These are phyloP conservation scores for Lumnitzera littorea DNA, from an alignment of 345 rosid species.

Conservation along the genomic window DNA sequence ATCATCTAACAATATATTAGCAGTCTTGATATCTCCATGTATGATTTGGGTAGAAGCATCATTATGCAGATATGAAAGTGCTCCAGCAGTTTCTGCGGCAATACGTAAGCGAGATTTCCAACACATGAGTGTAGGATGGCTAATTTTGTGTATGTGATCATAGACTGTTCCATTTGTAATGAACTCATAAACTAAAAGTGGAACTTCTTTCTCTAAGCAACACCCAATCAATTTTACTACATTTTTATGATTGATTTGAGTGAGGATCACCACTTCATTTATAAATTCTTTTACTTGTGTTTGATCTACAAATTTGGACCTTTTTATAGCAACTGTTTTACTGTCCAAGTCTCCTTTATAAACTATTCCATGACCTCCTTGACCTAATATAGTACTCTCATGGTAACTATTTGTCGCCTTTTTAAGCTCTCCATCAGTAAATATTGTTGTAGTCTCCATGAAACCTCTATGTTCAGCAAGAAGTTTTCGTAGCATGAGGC, in stretches of 20 bases:
- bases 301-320: conserved; percentile 26
- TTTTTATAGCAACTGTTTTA: conserved; percentile 31
- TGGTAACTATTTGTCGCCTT: conserved; percentile 33
- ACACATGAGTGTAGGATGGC: conserved; percentile 4
- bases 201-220: conserved; percentile 38
- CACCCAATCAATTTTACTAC: conserved; percentile 40
- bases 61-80: conserved; percentile 25
- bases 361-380: conserved; percentile 33
- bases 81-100: conserved; percentile 21
- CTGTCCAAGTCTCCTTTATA: conserved; percentile 33
- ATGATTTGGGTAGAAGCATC: conserved; percentile 20
- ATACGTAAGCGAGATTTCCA: conserved; percentile 29
- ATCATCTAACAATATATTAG: conserved; percentile 34
- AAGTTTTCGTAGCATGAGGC: conserved; percentile 22
- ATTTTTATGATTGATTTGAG: conserved; percentile 34
- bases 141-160: conserved; percentile 23
- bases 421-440: conserved; percentile 23
- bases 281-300: conserved; percentile 34
- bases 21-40: conserved; percentile 30
- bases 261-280: conserved; percentile 34
- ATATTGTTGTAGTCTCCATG: conserved; percentile 17
- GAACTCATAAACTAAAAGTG: conserved; percentile 33
- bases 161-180: conserved; percentile 30
- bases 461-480: conserved; percentile 4
- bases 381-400: conserved; percentile 25